Base-by-base conservation (phyloP, 257 asterid genomes). In the Ehretia macrophylla region DNA sequence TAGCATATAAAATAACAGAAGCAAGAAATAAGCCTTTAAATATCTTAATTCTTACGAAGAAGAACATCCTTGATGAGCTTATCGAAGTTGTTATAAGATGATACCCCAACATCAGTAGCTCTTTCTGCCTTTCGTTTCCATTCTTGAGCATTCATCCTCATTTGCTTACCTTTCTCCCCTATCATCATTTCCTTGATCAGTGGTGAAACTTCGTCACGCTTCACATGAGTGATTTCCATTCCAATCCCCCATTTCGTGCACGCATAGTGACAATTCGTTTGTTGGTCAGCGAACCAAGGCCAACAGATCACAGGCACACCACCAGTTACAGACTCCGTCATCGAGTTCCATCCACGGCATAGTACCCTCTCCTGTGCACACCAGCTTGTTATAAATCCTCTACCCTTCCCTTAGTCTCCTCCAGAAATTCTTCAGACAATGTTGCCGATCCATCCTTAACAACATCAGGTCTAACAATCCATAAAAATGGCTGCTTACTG, bases 351-450 rank as follows among this genome's bases (percentile, higher is more conserved):
- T 18, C 56, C 56, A 51, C 56, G 56, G 35, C 32, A 19, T 21
- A 51, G 35, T 11, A 51, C 56, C n/a, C 18, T 19, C n/a, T 19
- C 37, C 17, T 51, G 56, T 0, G 14, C 32, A 18, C 32, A 18
- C 56, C 56, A 51, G 14, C 2, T 19, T 8, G 35, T 22, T 10
- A 51, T 51, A 14, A 70, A 10, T 8, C 88, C 84, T 18, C 81
- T 72, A n/a, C n/a, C n/a, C n/a, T n/a, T 3, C 65, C 86, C 69
- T 77, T 60, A 13, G 67, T 68, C 63, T 75, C 86, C 58, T 77
- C 78, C 0, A 63, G 59, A 59, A 81, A 81, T 8, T 66, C 86
- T 8, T 65, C 67, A 6, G 65, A 62, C 46, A 66, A 47, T 3
- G 54, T 21, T 0, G 65, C 14, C 17, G 44, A 48, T 5, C 42